These are phyloP conservation scores for Camellia oleifera DNA, from an alignment of 179 eudicot genomes.

Conservation along the genomic window DNA sequence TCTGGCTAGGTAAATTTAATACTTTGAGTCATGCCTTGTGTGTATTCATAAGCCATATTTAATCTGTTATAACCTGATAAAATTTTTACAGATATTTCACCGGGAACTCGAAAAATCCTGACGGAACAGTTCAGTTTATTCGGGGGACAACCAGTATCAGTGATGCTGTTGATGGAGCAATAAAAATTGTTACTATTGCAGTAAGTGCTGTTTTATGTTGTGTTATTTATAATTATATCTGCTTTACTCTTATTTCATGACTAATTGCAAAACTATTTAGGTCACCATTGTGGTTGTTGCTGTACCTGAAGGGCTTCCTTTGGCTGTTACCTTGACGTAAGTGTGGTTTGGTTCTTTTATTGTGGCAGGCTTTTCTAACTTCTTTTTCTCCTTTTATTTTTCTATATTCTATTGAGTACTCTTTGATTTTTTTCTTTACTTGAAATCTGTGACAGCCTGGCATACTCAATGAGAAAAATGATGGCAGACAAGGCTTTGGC, in stretches of 20 bases:
- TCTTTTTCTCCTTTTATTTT: background rate
- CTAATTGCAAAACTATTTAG: slow-evolving; percentile 36
- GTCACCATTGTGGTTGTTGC: slow-evolving; percentile 98
- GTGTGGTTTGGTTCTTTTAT: slow-evolving; percentile 23
- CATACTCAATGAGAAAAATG: slow-evolving; percentile 96
- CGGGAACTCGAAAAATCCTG: slow-evolving; percentile 56
- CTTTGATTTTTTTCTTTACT: background rate
- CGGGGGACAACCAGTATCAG: slow-evolving; percentile 56
- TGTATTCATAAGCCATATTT: background rate
- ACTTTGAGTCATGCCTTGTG: background rate
- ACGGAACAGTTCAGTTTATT: slow-evolving; percentile 67
- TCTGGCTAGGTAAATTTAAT: slow-evolving; percentile 51
- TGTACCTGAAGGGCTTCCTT: slow-evolving; percentile 95
- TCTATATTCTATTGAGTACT: background rate
- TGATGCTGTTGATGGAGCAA: slow-evolving; percentile 56
- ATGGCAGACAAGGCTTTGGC: slow-evolving; percentile 98
- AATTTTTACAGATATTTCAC: slow-evolving; percentile 57
- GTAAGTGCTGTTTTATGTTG: slow-evolving; percentile 40
- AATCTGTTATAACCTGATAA: slow-evolving; percentile 5
- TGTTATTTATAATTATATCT: background rate
- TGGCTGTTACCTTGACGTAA: slow-evolving; percentile 95
- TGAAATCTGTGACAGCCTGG: slow-evolving; percentile 48
- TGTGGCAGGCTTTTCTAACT: background rate
- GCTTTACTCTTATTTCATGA: slow-evolving; percentile 17
- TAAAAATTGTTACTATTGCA: slow-evolving; percentile 66